These are phyloP conservation scores for Coprinopsis cinerea DNA, from an alignment of 768 basidiomycete species.

Conservation along the genomic window DNA sequence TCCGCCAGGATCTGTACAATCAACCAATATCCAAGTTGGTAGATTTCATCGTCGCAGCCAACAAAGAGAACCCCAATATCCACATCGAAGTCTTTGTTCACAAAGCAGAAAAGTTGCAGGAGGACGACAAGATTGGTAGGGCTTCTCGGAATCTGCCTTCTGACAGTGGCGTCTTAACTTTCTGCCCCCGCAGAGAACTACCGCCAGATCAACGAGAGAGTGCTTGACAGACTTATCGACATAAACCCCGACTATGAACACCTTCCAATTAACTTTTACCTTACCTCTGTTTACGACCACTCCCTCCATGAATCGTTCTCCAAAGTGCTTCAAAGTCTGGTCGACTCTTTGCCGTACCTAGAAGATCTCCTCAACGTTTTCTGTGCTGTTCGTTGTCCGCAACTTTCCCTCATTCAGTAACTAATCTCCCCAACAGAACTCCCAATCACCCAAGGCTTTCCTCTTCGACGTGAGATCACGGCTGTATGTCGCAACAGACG, in stretches of 20 bases:
- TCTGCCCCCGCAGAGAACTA: conserved; percentile 63
- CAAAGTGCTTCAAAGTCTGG: conserved; percentile 78
- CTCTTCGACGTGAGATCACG: conserved; percentile 83
- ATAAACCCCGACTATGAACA: conserved; percentile 71
- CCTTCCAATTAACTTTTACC: conserved; percentile 77
- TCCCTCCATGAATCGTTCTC: conserved; percentile 91
- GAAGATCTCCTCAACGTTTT: conserved; percentile 87
- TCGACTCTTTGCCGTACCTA: conserved; percentile 78
- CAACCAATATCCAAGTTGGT: conserved; percentile 79
- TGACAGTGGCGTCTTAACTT: background rate
- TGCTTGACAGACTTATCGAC: conserved; percentile 77
- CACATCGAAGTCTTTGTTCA: conserved; percentile 91
- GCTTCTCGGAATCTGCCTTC: conserved; percentile 15
- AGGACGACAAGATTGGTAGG: conserved; percentile 85
- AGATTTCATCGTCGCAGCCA: conserved; percentile 74
- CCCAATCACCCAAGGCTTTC: conserved; percentile 90
- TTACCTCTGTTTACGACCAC: conserved; percentile 92
- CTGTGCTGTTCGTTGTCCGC: conserved; percentile 49
- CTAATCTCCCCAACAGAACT: conserved; percentile 66
- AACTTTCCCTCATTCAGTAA: too few relatives aligned
- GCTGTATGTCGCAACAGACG: conserved; percentile 90
- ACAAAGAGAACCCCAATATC: conserved; percentile 67
- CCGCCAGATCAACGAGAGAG: conserved; percentile 82
- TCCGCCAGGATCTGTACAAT: conserved; percentile 69
- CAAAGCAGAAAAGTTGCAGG: conserved; percentile 87